These are phyloP conservation scores for Solanum chacoense DNA, from an alignment of 305 asterid genomes.

Conservation along the genomic window DNA sequence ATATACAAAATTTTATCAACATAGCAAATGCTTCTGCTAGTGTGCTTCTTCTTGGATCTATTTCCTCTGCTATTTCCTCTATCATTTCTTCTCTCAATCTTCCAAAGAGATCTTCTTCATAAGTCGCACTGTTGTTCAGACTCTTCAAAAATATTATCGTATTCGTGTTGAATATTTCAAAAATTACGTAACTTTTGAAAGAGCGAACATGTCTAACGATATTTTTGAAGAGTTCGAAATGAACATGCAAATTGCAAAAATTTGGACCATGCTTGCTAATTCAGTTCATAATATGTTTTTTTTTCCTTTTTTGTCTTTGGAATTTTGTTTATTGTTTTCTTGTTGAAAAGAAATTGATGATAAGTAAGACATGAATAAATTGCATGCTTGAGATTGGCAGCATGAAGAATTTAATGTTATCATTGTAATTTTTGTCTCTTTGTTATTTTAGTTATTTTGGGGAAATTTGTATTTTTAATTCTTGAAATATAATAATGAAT, in stretches of 20 bases:
- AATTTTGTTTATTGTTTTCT: background rate
- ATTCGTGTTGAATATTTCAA: background rate
- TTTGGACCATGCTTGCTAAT: background rate
- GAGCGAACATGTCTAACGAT: fast-evolving
- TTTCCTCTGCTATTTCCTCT: background rate
- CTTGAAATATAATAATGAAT: background rate
- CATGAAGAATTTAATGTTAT: background rate
- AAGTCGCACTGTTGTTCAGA: background rate
- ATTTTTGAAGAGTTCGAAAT: background rate
- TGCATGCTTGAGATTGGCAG: background rate
- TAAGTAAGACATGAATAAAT: background rate
- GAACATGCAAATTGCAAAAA: background rate
- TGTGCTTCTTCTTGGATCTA: background rate
- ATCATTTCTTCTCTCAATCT: background rate
- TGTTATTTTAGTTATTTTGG: background rate
- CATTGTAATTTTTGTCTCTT: background rate
- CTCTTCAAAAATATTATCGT: background rate
- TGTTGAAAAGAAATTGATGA: background rate
- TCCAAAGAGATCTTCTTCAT: background rate
- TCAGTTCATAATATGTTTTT: background rate
- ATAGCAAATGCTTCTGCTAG: slow-evolving; percentile 6
- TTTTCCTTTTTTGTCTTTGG: background rate
- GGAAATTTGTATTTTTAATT: background rate
- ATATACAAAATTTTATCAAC: background rate
- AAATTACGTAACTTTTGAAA: fast-evolving